Percentiles rank a stretch among this genome's conserved stretches.
Conservation (phyloP, 1,284 basidiomycete genomes). For the Puccinia hordei region DNA sequence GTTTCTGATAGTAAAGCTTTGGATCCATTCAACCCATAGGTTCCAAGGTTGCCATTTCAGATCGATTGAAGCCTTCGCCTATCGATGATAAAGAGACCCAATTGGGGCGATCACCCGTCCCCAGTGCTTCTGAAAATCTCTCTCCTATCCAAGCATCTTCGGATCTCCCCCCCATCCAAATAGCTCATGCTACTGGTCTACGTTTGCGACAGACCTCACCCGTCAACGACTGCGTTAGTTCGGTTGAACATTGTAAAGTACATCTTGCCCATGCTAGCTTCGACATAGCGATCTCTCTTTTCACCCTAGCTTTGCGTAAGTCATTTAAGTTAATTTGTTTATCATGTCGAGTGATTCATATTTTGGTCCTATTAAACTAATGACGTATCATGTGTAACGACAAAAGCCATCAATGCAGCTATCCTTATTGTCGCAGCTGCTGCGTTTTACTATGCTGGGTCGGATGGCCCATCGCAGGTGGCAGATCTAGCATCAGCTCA, state of each 20-base stretch:
- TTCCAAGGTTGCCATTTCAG: conserved; percentile 40
- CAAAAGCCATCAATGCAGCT: conserved; percentile 50
- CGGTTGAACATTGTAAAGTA: conserved; percentile 2
- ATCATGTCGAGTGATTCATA: conserved; percentile 31
- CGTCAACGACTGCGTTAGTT: background rate
- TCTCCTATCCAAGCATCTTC: background rate
- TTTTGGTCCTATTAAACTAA: background rate
- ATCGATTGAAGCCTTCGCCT: conserved; percentile 26
- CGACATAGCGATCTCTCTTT: conserved; percentile 57
- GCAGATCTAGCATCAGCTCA: conserved; percentile 77
- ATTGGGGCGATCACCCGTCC: background rate
- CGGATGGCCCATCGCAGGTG: background rate
- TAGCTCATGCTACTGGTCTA: background rate
- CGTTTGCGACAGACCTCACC: background rate
- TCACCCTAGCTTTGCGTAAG: conserved; percentile 55
- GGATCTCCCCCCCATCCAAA: background rate
- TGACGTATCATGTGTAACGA: background rate
- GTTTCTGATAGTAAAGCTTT: background rate
- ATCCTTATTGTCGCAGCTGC: conserved; percentile 66
- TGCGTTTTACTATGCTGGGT: conserved; percentile 64
- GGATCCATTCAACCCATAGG: background rate
- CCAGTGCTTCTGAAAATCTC: background rate
- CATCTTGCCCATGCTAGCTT: conserved; percentile 57
- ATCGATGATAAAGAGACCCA: background rate
- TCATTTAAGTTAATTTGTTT: background rate